Evolutionary conservation across 2,329 filamentous ascomycete species (phyloP), one percentile per base, ranked within the genome.

Genomic region (Aureobasidium vineae): DNA sequence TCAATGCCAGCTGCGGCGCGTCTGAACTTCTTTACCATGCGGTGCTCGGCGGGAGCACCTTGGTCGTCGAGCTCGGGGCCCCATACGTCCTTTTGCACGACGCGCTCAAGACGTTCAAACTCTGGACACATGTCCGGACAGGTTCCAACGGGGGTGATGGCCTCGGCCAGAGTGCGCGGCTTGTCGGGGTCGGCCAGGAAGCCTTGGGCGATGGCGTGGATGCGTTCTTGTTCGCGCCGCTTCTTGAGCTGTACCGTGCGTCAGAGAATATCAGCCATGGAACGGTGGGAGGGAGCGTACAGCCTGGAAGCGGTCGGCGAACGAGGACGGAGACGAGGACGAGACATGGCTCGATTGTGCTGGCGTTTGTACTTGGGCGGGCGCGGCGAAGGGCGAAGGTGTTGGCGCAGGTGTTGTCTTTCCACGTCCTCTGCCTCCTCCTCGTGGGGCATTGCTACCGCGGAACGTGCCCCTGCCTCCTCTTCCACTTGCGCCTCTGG

Each of bases 51-150:
- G n/a, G 81, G 78, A 50, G 66, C 33, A 21, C 60, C 63, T 40
- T 60, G 57, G 21, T 78, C 75, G 54, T 76, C 72, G 45, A 76
- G 57, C 80, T 89, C 86, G 68, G 82, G 81, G 65, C 79, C 79
- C 75, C 85, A 85, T 31, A 87, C 83, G 75, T 87, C 86, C 60
- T 85, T 84, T 72, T 87, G 84, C 52, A 84, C 81, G 57, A 87
- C 85, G 45, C 86, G 81, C 70, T 87, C 82, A 50, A 87, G 82
- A 50, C 86, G 77, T 76, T 89, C 86, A 67, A 80, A 87, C 69
- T 88, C 84, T 2, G 86, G 83, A 72, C 86, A 89, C 85, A 88
- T 88, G 69, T 85, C 83, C 45, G 81, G 81, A 74, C 86, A 88
- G 60, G 82, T 85, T 60, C 86, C 86, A 5, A 86, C 82, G 0